These are phyloP conservation scores for Panicum virgatum DNA, from an alignment of 202 grass and related monocot genomes.

Conservation along the genomic window DNA sequence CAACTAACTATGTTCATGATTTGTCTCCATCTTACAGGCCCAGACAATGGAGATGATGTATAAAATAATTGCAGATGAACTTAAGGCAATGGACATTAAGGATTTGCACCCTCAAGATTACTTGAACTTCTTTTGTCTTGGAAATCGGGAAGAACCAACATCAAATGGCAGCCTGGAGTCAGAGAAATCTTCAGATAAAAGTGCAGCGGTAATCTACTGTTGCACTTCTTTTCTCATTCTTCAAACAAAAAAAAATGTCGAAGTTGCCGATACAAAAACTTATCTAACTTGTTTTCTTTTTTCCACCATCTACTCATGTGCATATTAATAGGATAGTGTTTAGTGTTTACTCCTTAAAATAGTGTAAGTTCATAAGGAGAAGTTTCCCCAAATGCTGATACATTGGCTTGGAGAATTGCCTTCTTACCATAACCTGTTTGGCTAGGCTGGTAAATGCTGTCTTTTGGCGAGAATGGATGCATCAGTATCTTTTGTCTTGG, in stretches of 20 bases:
- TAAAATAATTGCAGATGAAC: constrained; percentile 71
- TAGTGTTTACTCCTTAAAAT: background rate
- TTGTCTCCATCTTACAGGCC: constrained; percentile 50
- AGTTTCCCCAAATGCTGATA: background rate
- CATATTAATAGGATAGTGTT: background rate
- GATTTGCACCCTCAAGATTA: constrained; percentile 77
- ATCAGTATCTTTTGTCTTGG: no score
- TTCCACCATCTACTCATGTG: background rate
- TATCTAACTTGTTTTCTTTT: background rate
- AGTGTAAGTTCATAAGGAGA: background rate
- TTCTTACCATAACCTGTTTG: background rate
- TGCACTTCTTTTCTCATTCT: constrained; percentile 26
- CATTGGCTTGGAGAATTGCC: background rate
- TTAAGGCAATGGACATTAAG: constrained; percentile 68
- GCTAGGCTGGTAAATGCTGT: background rate
- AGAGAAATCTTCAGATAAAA: constrained; percentile 64
- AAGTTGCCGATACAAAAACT: background rate
- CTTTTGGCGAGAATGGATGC: background rate
- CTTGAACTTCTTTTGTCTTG: constrained; percentile 97
- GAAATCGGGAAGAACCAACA: constrained; percentile 68
- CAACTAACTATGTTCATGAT: constrained; percentile 15
- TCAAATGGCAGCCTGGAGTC: constrained; percentile 36
- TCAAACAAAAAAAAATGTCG: constrained; percentile 12
- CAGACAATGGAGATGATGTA: constrained; percentile 99
- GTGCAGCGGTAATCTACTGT: constrained; percentile 61